A percentile compares a stretch with the other conserved stretches of the same genome.
These are phyloP conservation scores for Boletus edulis DNA, from an alignment of 768 basidiomycete species.

Conservation along the genomic window DNA sequence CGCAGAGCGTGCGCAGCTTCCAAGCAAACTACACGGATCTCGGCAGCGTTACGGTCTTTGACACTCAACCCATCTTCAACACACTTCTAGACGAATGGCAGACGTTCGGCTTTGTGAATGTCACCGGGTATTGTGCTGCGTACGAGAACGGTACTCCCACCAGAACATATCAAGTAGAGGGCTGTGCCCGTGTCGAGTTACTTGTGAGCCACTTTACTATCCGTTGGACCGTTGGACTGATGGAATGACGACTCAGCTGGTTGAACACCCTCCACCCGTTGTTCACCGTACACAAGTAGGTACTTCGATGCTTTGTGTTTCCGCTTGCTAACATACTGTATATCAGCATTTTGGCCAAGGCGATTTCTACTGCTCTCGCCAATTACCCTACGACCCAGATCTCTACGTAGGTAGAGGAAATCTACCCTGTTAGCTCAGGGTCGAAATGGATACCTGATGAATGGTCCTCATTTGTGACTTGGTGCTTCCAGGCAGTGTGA, in stretches of 20 bases:
- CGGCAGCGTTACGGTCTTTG: slow-evolving; percentile 47
- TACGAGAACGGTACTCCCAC: slow-evolving; percentile 58
- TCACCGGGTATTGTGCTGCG: slow-evolving; percentile 56
- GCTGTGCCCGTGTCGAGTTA: slow-evolving; percentile 64
- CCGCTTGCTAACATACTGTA: background rate
- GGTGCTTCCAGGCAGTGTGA: too few relatives aligned
- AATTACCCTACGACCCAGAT: slow-evolving; percentile 22
- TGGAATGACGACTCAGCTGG: slow-evolving; percentile 41
- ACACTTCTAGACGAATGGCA: slow-evolving; percentile 50
- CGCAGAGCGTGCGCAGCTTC: slow-evolving; percentile 38
- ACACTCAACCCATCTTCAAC: slow-evolving; percentile 59
- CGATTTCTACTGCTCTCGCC: slow-evolving; percentile 45
- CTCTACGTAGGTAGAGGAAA: slow-evolving; percentile 1
- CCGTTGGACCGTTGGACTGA: background rate
- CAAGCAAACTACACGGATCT: slow-evolving; percentile 40
- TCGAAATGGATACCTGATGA: too few relatives aligned
- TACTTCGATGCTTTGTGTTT: background rate
- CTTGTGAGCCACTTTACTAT: slow-evolving; percentile 43
- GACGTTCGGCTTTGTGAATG: slow-evolving; percentile 55
- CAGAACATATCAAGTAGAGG: slow-evolving; percentile 49
- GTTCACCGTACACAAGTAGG: slow-evolving; percentile 62
- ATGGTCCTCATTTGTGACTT: too few relatives aligned
- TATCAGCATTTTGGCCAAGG: slow-evolving; percentile 48
- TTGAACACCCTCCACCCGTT: slow-evolving; percentile 58
- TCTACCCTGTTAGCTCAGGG: too few relatives aligned